Evolutionary conservation across 2,329 filamentous ascomycete genomes (phyloP).

Genomic region (Colletotrichum trifolii): DNA sequence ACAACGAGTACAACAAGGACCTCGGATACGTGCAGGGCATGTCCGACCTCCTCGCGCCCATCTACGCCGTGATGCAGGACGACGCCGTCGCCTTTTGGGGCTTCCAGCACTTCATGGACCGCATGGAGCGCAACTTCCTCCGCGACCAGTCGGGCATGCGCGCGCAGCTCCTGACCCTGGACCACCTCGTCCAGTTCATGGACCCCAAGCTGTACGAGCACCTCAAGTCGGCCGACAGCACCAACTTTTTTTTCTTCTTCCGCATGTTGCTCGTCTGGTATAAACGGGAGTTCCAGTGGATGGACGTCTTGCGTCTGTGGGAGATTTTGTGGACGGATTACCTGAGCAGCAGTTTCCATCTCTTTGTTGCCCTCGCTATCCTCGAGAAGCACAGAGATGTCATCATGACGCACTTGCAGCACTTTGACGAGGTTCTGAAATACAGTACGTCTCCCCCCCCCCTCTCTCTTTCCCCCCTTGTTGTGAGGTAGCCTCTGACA

Average conservation of each 20-base stretch:
- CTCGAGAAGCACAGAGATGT: constrained; percentile 96
- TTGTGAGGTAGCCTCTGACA: constrained; percentile 27
- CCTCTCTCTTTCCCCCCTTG: not conserved
- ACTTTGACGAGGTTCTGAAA: constrained; percentile 97
- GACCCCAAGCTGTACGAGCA: constrained; percentile 95
- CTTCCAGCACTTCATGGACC: constrained; percentile 95
- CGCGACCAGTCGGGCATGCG: constrained; percentile 98
- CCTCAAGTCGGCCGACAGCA: constrained; percentile 89
- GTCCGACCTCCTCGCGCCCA: constrained; percentile 94
- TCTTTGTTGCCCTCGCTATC: constrained; percentile 94
- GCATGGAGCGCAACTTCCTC: constrained; percentile 97
- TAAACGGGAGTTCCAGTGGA: constrained; percentile 95
- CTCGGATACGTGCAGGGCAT: constrained; percentile 98
- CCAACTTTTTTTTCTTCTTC: constrained; percentile 99
- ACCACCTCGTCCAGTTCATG: constrained; percentile 96
- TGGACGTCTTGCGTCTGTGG: constrained; percentile 88
- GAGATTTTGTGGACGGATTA: constrained; percentile 96
- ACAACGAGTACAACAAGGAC: constrained; percentile 97
- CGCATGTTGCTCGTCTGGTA: constrained; percentile 99
- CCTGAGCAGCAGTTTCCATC: constrained; percentile 87
- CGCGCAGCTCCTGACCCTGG: constrained; percentile 86
- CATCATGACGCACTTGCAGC: constrained; percentile 92
- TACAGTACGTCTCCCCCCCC: constrained; percentile 73
- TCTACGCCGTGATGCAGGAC: constrained; percentile 97
- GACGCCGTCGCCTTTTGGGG: constrained; percentile 97